A percentile compares a stretch with the other conserved stretches of the same genome.
Conservation (phyloP, 192 early-diverging fungal genomes). For the Podila epicladia region DNA sequence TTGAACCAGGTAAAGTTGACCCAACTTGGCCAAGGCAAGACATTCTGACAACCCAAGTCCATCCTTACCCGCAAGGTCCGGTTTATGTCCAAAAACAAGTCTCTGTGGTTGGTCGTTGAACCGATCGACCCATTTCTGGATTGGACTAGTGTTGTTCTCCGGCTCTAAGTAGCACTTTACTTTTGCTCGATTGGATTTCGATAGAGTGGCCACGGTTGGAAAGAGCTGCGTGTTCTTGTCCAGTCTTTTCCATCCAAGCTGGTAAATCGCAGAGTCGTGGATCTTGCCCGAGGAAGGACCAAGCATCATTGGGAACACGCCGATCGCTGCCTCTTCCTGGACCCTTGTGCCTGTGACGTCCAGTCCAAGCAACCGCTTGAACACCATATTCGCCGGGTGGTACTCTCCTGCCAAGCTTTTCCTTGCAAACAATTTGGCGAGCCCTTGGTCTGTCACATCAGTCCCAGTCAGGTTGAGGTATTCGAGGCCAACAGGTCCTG, state of each 20-base stretch:
- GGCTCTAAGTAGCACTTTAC: conserved; percentile 1
- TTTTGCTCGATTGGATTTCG: background rate
- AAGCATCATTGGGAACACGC: conserved; percentile 8
- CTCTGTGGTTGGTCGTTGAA: conserved; percentile 9
- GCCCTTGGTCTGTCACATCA: conserved; percentile 9
- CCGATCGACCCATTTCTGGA: conserved; percentile 31
- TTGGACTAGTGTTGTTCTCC: conserved; percentile 6
- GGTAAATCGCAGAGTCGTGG: background rate
- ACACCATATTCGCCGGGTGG: conserved; percentile 8
- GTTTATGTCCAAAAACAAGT: conserved; percentile 18
- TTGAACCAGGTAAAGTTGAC: conserved; percentile 8
- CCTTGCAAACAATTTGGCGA: conserved; percentile 2
- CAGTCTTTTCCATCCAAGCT: background rate
- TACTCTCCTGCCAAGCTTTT: background rate
- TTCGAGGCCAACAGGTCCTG: conserved; percentile 17
- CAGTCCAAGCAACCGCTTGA: conserved; percentile 26
- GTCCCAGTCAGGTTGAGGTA: conserved; percentile 32
- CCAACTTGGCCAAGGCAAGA: conserved; percentile 24
- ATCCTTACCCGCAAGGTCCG: conserved; percentile 17
- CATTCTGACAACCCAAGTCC: conserved; percentile 30
- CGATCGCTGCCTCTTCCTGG: background rate
- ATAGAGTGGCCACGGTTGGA: background rate
- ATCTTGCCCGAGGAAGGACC: background rate
- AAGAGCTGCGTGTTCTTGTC: background rate
- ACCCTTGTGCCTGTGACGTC: conserved; percentile 26